Conservation (phyloP, 1,139 yeast genomes). For the Arxiozyma slooffiae region DNA sequence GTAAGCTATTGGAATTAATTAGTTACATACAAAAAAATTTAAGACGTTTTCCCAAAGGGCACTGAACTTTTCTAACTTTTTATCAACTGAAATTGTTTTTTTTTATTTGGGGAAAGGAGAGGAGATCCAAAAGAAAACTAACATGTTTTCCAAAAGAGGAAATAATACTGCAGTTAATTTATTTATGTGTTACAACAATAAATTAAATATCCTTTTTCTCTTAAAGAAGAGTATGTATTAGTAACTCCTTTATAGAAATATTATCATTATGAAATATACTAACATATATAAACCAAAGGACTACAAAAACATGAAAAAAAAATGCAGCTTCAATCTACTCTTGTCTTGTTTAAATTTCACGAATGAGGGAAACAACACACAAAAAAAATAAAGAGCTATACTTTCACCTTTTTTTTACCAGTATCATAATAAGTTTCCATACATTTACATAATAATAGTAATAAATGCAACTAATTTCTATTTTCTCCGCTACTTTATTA, state of each 20-base stretch:
- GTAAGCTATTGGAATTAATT: background rate
- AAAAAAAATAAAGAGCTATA: too few relatives aligned
- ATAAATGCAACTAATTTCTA: constrained; percentile 12
- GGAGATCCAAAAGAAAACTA: background rate
- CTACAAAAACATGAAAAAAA: too few relatives aligned
- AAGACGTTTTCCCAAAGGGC: background rate
- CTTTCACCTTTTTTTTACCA: too few relatives aligned
- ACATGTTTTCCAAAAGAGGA: background rate
- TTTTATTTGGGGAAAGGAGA: background rate
- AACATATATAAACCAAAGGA: background rate
- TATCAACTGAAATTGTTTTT: too few relatives aligned
- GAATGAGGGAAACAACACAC: background rate
- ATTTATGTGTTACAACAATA: background rate
- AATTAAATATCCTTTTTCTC: background rate
- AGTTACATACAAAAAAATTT: too few relatives aligned
- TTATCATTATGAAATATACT: background rate
- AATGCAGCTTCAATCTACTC: too few relatives aligned
- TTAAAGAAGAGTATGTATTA: background rate
- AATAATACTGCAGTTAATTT: background rate
- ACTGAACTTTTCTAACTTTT: too few relatives aligned
- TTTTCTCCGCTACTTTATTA: constrained; percentile 10
- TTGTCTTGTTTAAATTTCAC: background rate
- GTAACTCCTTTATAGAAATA: too few relatives aligned
- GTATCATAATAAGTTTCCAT: background rate
- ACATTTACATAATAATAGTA: background rate